Base-by-base conservation (phyloP, 192 early-diverging fungal genomes). In the Phycomyces nitens region DNA sequence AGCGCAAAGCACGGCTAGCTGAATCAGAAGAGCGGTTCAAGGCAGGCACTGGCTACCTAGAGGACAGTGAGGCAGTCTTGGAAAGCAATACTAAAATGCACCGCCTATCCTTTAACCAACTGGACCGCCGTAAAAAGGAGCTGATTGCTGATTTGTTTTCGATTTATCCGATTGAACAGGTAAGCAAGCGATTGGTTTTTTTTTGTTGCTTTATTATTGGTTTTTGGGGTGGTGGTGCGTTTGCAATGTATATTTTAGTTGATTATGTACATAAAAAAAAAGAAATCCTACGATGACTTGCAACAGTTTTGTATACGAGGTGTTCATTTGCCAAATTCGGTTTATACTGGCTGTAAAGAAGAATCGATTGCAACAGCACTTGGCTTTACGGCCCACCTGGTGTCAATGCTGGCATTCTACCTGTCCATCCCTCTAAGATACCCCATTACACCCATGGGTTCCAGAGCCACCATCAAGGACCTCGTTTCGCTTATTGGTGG, bases 371-470 rank as follows among this genome's bases (percentile, higher is more conserved):
- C 89, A 0, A 88, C 87, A 7, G 89, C 87, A 0, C 56, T 94
- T 1, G 92, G 92, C 9, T 89, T 79, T 62, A 76, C 84, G 0
- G 72, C 79, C 43, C 92, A 94, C 62, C 69, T 90, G 7, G 79
- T 89, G 2, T 67, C 64, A 39, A 82, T 91, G 78, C 51, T 94
- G 12, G 87, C 92, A 0, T 83, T 77, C 64, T 92, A 91, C 57
- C 73, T 94, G 16, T 77, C 73, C 3, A 64, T 92, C 22, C 85
- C 87, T 0, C 58, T 94, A 16, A 67, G 88, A 64, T 94, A 92
- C 70, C 89, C 89, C 7, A 83, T 92, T 12, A 82, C 66, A 21
- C 79, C 85, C 2, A 92, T 88, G 88, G 88, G 88, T 8, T 92
- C 89, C 0, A 76, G 86, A 15, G 87, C 90, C 16, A 78, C 75